phyloP scores from a whole-genome alignment of 345 rosid species.

The Citrus maxima region DNA sequence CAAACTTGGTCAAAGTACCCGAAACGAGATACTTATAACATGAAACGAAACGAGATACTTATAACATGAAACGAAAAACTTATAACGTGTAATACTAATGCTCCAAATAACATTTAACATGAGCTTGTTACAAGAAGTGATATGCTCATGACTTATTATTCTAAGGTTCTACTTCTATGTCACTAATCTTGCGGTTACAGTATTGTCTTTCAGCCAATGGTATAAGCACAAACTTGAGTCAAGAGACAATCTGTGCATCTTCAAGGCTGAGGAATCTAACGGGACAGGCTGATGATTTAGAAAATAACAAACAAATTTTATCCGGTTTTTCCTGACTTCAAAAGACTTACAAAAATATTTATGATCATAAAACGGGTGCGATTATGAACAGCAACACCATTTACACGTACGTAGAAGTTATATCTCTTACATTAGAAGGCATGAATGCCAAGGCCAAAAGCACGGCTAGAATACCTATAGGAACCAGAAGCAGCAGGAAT shows the following conservation, averaged over 20 bases:
- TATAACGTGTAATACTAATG: neutral
- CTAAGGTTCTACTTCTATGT: neutral
- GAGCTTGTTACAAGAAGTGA: neutral
- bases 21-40: neutral
- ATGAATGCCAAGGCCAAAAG: slow-evolving; percentile 72
- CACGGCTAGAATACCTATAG: slow-evolving; percentile 60
- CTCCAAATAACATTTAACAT: neutral
- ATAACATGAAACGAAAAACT: neutral
- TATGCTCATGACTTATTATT: neutral
- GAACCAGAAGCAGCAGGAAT: slow-evolving; percentile 67
- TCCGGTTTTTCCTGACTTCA: neutral
- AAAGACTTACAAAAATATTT: slow-evolving; percentile 4
- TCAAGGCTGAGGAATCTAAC: neutral
- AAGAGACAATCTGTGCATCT: neutral
- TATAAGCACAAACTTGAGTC: neutral
- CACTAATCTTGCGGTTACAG: neutral
- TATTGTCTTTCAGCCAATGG: neutral
- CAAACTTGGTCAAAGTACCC: neutral
- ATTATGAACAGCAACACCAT: slow-evolving; percentile 10
- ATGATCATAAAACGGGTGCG: neutral
- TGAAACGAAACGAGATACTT: neutral
- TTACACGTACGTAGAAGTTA: slow-evolving; percentile 44
- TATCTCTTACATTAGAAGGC: slow-evolving; percentile 53
- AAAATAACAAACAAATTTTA: neutral
- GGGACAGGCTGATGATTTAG: neutral